Conservation (phyloP, 805 yeast species). For the Nakazawaea laoshanensis region DNA sequence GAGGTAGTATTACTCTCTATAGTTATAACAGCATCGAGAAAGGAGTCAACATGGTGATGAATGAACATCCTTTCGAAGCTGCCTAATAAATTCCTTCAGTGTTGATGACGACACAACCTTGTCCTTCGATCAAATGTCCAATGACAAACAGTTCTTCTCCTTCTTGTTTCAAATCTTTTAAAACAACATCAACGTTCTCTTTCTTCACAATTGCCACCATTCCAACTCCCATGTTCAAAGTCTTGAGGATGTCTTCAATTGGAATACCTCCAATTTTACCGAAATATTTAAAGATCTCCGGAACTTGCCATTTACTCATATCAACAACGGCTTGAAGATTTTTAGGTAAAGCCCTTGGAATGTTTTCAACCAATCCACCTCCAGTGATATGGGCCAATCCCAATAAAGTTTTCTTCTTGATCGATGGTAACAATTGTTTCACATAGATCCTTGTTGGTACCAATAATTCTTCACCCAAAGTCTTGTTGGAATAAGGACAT, state of each 20-base stretch:
- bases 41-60: slow-evolving; percentile 26
- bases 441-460: slow-evolving; percentile 94
- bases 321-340: slow-evolving; percentile 76
- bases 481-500: slow-evolving; percentile 79
- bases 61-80: slow-evolving; percentile 25
- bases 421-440: slow-evolving; percentile 73
- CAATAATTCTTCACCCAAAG: slow-evolving; percentile 80
- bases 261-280: slow-evolving; percentile 91
- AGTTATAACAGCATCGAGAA: slow-evolving; percentile 53
- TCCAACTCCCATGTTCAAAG: slow-evolving; percentile 94
- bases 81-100: slow-evolving; percentile 31
- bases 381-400: slow-evolving; percentile 98
- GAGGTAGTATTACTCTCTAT: slow-evolving; percentile 62
- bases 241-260: slow-evolving; percentile 71
- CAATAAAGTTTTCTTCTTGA: slow-evolving; percentile 57
- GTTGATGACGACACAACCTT: slow-evolving; percentile 55
- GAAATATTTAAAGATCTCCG: slow-evolving; percentile 89
- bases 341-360: slow-evolving; percentile 89
- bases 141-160: slow-evolving; percentile 72
- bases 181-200: slow-evolving; percentile 53
- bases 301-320: slow-evolving; percentile 73
- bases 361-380: slow-evolving; percentile 94
- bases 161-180: slow-evolving; percentile 42
- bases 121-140: slow-evolving; percentile 48
- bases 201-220: slow-evolving; percentile 82